These are phyloP conservation scores for Straminergon stramineum DNA, from an alignment of 225 moss, liverwort and hornwort species.

Conservation along the genomic window DNA sequence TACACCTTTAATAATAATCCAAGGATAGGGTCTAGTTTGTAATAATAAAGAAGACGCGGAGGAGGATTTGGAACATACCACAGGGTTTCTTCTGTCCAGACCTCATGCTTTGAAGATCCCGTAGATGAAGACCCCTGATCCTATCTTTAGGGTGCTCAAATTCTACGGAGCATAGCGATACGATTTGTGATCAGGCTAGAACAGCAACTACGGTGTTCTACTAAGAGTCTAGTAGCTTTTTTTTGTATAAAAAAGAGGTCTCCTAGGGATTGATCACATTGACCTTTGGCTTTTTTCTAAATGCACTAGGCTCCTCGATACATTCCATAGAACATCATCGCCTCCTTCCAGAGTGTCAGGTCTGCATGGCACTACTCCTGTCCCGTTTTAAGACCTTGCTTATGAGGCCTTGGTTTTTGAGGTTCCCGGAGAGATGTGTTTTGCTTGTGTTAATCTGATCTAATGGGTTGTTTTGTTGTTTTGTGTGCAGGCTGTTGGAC, in stretches of 20 bases:
- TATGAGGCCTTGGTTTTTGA: neutral
- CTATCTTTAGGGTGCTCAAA: neutral
- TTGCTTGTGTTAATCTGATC: neutral
- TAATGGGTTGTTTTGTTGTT: neutral
- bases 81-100: neutral
- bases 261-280: neutral
- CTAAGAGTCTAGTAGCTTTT: no score
- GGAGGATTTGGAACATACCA: neutral
- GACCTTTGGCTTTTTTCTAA: neutral
- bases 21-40: neutral
- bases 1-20: neutral
- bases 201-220: neutral
- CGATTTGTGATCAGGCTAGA: neutral
- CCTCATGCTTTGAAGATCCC: neutral
- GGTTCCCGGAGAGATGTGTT: neutral
- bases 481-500: conserved; percentile 17
- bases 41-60: neutral
- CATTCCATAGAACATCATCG: neutral
- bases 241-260: neutral
- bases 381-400: neutral
- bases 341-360: neutral
- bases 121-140: neutral
- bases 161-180: neutral
- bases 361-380: neutral
- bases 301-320: no score